These are phyloP conservation scores for Phytophthora pisi DNA, from an alignment of 352 stramenopile species.

Conservation along the genomic window DNA sequence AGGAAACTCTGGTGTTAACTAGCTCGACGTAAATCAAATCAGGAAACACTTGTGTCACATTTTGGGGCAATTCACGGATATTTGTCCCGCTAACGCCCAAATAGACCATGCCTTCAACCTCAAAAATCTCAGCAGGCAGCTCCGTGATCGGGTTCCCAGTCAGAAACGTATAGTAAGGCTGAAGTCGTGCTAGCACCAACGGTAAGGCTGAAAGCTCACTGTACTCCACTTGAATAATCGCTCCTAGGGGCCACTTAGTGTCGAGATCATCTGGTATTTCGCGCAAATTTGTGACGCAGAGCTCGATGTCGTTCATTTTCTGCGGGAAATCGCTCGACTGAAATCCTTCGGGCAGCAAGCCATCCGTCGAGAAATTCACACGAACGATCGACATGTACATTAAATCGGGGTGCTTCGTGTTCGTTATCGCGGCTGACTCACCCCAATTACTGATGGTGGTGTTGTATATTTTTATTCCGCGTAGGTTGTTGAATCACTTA, in stretches of 20 bases:
- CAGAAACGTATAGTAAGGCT: slow-evolving; percentile 25
- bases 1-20: background rate
- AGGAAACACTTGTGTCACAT: slow-evolving; percentile 7
- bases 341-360: slow-evolving; percentile 32
- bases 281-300: slow-evolving; percentile 39
- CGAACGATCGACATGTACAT: slow-evolving; percentile 34
- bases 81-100: slow-evolving; percentile 15
- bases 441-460: slow-evolving; percentile 34
- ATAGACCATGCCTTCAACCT: slow-evolving; percentile 3
- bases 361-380: slow-evolving; percentile 35
- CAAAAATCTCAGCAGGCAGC: slow-evolving; percentile 19
- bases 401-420: slow-evolving; percentile 23
- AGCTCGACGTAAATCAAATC: background rate
- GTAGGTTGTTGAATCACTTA: slow-evolving; percentile 30
- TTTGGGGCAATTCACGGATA: slow-evolving; percentile 11
- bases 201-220: slow-evolving; percentile 15
- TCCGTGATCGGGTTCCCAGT: slow-evolving; percentile 27
- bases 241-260: slow-evolving; percentile 28
- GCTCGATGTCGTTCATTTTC: slow-evolving; percentile 36
- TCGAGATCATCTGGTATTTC: slow-evolving; percentile 34
- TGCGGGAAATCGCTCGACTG: slow-evolving; percentile 32
- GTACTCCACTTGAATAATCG: slow-evolving; percentile 27
- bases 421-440: slow-evolving; percentile 24
- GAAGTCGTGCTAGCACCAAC: slow-evolving; percentile 12
- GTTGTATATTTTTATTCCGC: slow-evolving; percentile 46